Base-by-base conservation (phyloP, 768 basidiomycete species). In the Rhodosporidiobolus sp. region DNA sequence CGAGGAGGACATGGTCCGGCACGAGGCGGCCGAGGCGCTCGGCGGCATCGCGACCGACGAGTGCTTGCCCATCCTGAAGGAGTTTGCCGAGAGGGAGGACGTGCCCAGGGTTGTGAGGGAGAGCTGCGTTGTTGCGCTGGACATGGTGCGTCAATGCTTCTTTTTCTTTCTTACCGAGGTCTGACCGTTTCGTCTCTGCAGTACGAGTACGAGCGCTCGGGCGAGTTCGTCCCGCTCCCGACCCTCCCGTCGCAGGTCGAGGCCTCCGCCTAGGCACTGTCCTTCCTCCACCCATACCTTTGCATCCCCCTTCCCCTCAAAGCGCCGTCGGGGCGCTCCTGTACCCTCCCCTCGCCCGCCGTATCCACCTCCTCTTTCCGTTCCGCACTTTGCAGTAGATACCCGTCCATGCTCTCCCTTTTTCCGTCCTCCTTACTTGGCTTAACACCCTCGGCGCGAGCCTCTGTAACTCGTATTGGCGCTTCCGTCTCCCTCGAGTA, bases 11-110 rank as follows among this genome's bases (percentile, higher is more conserved):
- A 98, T 99, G 95, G 96, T 99, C 17, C 87, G 96, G 45, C 96
- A 99, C 77, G 96, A 99, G 81, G 96, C 95, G 34, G 96, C 96
- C 7, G 96, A 99, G 81, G 96, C 96, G 12, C 86, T 99, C 0
- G 96, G 96, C n/a, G 92, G 95, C 9, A 98, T 99, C 67, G 94
- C 89, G 35, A 92, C 90, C 4, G 91, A 92, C 0, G 93, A 95
- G 65, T 94, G 96, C 7, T 84, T 97, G 46, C 89, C 90, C 2
- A 86, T 93, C 74, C 83, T 99, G 49, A 87, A 88, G 75, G 90
- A 94, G 80, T 96, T 92, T 88, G 87, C 90, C 84, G 82, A 81
- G 32, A 85, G 88, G 74, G 84, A 86, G 70, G 91, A 93, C 77
- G 88, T 91, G 14, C 94, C 94, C 0, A 83, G 86, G 22, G 94